Percentiles rank a stretch among this genome's conserved stretches.
These are phyloP conservation scores for Ascochyta rabiei DNA, from an alignment of 2,329 filamentous ascomycete species.

Conservation along the genomic window DNA sequence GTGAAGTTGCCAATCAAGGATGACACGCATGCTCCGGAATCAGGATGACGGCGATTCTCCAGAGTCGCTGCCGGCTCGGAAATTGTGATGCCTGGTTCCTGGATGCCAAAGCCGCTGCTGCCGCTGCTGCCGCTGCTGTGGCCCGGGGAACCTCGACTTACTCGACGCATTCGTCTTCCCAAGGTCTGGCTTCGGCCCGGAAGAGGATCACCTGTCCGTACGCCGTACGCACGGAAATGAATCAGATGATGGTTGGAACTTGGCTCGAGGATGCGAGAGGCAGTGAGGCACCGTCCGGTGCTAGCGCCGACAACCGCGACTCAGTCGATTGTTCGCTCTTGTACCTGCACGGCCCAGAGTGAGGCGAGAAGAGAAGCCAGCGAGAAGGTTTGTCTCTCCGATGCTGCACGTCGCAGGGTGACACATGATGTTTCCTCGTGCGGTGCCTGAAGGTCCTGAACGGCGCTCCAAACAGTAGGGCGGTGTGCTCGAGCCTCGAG, in stretches of 20 bases:
- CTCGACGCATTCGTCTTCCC: background rate
- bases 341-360: background rate
- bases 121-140: slow-evolving; percentile 2
- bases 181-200: slow-evolving; percentile 10
- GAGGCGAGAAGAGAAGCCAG: background rate
- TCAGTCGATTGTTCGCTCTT: background rate
- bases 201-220: background rate
- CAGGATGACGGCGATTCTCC: background rate
- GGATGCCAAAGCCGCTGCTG: slow-evolving; percentile 8
- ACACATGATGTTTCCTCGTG: background rate
- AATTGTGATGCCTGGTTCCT: slow-evolving; percentile 14
- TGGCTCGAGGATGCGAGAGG: slow-evolving; percentile 7
- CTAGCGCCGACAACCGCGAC: slow-evolving; percentile 1
- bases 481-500: slow-evolving; percentile 1
- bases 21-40: slow-evolving; percentile 5
- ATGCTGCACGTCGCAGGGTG: background rate
- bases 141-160: slow-evolving; percentile 8
- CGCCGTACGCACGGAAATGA: background rate
- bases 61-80: slow-evolving; percentile 8
- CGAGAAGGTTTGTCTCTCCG: background rate
- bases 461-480: background rate
- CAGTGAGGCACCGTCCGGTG: too few relatives aligned
- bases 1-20: background rate
- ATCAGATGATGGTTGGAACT: slow-evolving; percentile 6
- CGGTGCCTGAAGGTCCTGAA: slow-evolving; percentile 7